A percentile compares a stretch with the other conserved stretches of the same genome.
Conservation (phyloP, 2,329 filamentous ascomycete species). For the Graphiopsis chlorocephala region DNA sequence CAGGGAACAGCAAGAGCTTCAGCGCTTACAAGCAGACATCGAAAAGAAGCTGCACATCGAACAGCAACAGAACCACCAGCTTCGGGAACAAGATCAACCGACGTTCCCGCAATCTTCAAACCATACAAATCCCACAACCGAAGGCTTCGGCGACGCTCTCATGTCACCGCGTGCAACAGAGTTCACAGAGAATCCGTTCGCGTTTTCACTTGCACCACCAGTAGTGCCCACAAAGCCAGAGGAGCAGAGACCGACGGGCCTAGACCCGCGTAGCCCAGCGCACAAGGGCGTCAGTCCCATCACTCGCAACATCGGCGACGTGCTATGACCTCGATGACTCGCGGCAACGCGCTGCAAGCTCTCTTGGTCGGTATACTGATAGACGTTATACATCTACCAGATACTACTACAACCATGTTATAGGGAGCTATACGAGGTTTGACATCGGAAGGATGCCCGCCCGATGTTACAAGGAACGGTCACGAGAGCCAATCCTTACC, state of each 20-base stretch:
- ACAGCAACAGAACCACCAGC: slow-evolving; percentile 8
- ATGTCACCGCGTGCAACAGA: slow-evolving; percentile 70
- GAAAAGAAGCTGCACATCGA: slow-evolving; percentile 26
- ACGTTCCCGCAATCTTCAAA: background rate
- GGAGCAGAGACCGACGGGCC: slow-evolving; percentile 47
- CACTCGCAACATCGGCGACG: slow-evolving; percentile 72
- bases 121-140: background rate
- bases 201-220: slow-evolving; percentile 36
- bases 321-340: slow-evolving; percentile 53
- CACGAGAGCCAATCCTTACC: background rate
- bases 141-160: slow-evolving; percentile 41
- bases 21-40: slow-evolving; percentile 32
- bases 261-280: slow-evolving; percentile 71
- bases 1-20: slow-evolving; percentile 34
- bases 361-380: background rate
- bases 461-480: background rate
- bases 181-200: slow-evolving; percentile 68
- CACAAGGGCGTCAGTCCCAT: slow-evolving; percentile 73
- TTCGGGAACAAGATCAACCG: background rate
- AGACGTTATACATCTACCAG: background rate
- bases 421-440: background rate
- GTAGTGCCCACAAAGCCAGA: slow-evolving; percentile 41
- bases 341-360: background rate
- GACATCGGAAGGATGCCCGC: background rate
- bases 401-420: background rate